These are phyloP conservation scores for Saposhnikovia divaricata DNA, from an alignment of 129 eudicot genomes.

Conservation along the genomic window DNA sequence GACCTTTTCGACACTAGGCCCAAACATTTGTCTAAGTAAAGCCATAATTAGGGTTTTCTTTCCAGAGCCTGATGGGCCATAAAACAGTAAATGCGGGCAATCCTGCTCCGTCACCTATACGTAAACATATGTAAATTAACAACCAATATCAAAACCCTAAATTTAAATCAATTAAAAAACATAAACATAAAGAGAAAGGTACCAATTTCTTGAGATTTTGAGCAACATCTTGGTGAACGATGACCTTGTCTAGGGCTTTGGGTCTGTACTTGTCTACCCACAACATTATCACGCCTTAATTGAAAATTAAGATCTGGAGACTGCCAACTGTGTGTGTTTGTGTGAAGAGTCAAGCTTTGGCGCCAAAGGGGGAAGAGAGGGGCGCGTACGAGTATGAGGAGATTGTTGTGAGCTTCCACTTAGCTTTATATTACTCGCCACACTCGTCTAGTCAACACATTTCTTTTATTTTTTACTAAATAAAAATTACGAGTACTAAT, in stretches of 20 bases:
- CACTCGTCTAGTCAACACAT: background rate
- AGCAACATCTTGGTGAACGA: slow-evolving; percentile 83
- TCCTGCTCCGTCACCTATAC: slow-evolving; percentile 85
- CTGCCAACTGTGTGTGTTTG: background rate
- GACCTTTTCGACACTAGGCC: slow-evolving; percentile 86
- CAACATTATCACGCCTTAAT: no score
- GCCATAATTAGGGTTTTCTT: slow-evolving; percentile 99
- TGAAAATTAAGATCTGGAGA: no score
- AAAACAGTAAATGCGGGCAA: slow-evolving; percentile 90
- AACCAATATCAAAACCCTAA: slow-evolving; percentile 13
- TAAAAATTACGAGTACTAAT: no score
- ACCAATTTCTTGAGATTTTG: slow-evolving; percentile 90
- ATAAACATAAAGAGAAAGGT: background rate
- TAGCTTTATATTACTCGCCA: background rate
- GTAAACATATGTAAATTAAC: background rate
- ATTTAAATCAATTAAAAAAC: background rate
- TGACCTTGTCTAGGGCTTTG: slow-evolving; percentile 87
- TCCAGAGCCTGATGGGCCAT: slow-evolving; percentile 92
- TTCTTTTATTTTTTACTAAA: no score
- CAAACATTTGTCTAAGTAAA: slow-evolving; percentile 89
- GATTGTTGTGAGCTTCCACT: background rate
- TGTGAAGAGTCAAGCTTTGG: background rate
- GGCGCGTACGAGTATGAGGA: no score
- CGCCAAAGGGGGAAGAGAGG: background rate
- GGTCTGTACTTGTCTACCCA: slow-evolving; percentile 98